Percentiles rank a stretch among this genome's conserved stretches.
Conservation (phyloP, 192 early-diverging fungal species). For the Coemansia sp. region DNA sequence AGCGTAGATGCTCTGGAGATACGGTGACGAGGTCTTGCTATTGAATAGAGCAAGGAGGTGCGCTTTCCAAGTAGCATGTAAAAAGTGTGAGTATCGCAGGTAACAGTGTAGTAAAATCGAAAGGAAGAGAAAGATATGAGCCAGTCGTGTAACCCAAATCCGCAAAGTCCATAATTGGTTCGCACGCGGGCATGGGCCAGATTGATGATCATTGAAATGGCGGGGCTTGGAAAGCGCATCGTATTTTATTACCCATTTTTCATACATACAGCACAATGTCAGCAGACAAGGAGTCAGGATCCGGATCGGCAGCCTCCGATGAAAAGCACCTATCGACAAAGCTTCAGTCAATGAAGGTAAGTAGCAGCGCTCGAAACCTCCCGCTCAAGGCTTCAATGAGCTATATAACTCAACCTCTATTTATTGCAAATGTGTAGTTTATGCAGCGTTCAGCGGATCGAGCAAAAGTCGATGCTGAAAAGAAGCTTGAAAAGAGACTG, state of each 20-base stretch:
- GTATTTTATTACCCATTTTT: background rate
- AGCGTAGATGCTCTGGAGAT: background rate
- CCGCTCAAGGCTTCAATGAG: background rate
- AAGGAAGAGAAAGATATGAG: background rate
- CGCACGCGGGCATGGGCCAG: background rate
- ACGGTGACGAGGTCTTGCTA: background rate
- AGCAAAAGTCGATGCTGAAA: conserved; percentile 23
- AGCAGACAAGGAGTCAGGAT: background rate
- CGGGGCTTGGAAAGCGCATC: background rate
- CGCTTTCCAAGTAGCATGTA: conserved; percentile 1
- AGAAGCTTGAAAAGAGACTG: conserved; percentile 26
- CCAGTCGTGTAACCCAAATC: background rate
- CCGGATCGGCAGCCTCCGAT: conserved; percentile 16
- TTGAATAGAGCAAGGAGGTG: background rate
- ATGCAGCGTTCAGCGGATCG: conserved; percentile 47
- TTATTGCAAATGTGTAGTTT: conserved; percentile 21
- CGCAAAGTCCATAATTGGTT: background rate
- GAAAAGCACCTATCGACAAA: conserved; percentile 32
- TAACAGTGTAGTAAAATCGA: background rate
- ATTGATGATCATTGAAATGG: background rate
- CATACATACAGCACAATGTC: conserved; percentile 8
- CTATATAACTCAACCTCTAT: background rate
- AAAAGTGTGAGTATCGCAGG: background rate
- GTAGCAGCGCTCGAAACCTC: background rate
- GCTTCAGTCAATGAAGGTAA: conserved; percentile 32